Conservation (phyloP, 257 asterid species). For the Nicotiana attenuata region DNA sequence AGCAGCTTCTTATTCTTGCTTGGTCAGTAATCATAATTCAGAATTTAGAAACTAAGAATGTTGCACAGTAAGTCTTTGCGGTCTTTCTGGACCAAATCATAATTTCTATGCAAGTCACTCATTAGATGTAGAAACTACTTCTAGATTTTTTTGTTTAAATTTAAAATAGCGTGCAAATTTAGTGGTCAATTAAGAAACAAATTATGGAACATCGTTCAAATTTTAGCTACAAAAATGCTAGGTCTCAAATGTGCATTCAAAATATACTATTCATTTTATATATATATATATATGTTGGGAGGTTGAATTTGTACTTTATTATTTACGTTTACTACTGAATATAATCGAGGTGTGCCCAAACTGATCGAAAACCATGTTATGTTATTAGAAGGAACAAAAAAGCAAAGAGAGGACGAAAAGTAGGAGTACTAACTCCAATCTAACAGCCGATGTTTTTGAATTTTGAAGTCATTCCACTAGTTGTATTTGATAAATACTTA, state of each 20-base stretch:
- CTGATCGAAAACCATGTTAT: not conserved
- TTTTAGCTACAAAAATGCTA: not conserved
- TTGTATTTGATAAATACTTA: not conserved
- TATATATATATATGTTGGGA: too few species aligned
- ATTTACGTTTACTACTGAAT: not conserved
- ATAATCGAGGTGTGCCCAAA: not conserved
- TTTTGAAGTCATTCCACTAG: not conserved
- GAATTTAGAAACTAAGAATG: not conserved
- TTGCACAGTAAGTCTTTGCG: not conserved
- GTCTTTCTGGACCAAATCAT: not conserved
- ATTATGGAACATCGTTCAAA: not conserved
- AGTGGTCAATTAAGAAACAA: not conserved
- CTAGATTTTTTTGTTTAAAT: not conserved
- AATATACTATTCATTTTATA: not conserved
- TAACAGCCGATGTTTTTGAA: slow-evolving; percentile 26
- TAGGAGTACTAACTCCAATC: not conserved
- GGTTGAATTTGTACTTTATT: not conserved
- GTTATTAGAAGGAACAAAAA: too few species aligned
- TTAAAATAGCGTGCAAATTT: too few species aligned
- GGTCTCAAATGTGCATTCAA: not conserved
- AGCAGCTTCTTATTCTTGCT: not conserved
- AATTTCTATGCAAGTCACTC: not conserved
- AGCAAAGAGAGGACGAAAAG: not conserved
- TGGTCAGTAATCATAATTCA: not conserved
- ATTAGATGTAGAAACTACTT: not conserved